A percentile compares a stretch with the other conserved stretches of the same genome.
phyloP scores from a whole-genome alignment of 169 alveolate species.

The Eimeria praecox region DNA sequence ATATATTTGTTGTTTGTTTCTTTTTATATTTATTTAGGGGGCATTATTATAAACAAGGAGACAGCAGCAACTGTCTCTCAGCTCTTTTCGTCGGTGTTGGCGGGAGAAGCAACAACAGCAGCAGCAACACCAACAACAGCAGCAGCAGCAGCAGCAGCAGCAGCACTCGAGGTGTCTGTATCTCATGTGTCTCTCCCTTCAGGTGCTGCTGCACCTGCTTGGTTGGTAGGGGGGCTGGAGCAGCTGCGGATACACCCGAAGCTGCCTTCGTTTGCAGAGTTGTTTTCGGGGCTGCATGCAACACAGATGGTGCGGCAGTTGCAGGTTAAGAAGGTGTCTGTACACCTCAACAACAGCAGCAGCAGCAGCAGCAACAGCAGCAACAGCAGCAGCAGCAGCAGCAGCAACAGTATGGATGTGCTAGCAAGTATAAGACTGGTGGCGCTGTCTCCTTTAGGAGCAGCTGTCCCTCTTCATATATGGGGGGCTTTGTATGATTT shows the following conservation, averaged over 20 bases:
- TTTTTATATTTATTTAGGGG: neutral
- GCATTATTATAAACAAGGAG: neutral
- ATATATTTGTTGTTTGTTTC: neutral
- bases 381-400: conserved; percentile 2
- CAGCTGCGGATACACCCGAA: neutral
- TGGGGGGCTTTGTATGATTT: neutral
- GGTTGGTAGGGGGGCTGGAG: neutral
- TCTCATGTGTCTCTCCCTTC: neutral
- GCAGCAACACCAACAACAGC: no score
- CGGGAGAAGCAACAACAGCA: neutral
- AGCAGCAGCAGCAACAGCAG: neutral
- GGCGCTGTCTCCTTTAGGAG: conserved; percentile 8
- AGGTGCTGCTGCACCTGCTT: conserved; percentile 31
- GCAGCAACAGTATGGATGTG: neutral
- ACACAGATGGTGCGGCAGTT: neutral
- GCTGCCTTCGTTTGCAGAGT: neutral
- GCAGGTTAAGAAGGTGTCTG: conserved; percentile 1
- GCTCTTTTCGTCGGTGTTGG: neutral
- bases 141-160: no score
- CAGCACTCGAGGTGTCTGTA: neutral
- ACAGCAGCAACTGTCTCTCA: neutral
- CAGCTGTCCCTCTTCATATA: neutral
- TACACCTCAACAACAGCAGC: conserved; percentile 26
- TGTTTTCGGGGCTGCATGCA: conserved; percentile 13
- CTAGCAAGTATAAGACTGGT: neutral